Base-by-base conservation (phyloP, 2,329 filamentous ascomycete species). In the Penicillium sp. region DNA sequence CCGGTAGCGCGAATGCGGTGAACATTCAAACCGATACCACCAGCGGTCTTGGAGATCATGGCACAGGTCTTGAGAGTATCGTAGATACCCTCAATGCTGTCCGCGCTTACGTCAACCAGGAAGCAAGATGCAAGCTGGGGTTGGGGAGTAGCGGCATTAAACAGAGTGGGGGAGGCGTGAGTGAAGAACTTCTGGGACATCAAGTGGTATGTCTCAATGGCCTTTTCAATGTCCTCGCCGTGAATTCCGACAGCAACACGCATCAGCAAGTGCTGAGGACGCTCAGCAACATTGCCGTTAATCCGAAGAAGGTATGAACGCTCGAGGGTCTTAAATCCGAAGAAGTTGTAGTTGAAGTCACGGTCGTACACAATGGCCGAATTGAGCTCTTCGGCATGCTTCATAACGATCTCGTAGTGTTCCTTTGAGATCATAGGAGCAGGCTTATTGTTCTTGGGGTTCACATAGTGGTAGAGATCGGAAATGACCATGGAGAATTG, bases 281-380 rank as follows among this genome's bases (percentile, higher is more conserved):
- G 87, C 81, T 99, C 94, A 50, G 92, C 93, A 72, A 97, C 91
- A 80, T 97, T 96, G 74, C 91, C 92, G 69, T 97, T 85, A 64
- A 97, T 89, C 73, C 95, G 92, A 65, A 99, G 87, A 50, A 99
- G 88, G 72, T 99, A 99, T 71, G 94, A 99, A 58, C 94, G 88
- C 82, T 99, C 94, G 37, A 99, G 82, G 8, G 94, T 99, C 85
- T 99, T 99, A 87, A 99, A 99, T 62, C 94, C 94, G 70, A 99
- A 99, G 81, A 96, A 99, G 81, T 99, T 94, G 82, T 99, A 99
- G 84, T 97, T 97, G 84, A 99, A 99, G 75, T 99, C 94, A 67
- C 94, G 89, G 80, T 99, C 94, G 70, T 97, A 99, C 69, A 99
- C 93, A 74, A 99, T 97, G 69, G 94, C 94, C 41, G 93, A 97